Evolutionary conservation across 2,329 filamentous ascomycete species (phyloP).

Genomic region (Claviceps lovelessii): DNA sequence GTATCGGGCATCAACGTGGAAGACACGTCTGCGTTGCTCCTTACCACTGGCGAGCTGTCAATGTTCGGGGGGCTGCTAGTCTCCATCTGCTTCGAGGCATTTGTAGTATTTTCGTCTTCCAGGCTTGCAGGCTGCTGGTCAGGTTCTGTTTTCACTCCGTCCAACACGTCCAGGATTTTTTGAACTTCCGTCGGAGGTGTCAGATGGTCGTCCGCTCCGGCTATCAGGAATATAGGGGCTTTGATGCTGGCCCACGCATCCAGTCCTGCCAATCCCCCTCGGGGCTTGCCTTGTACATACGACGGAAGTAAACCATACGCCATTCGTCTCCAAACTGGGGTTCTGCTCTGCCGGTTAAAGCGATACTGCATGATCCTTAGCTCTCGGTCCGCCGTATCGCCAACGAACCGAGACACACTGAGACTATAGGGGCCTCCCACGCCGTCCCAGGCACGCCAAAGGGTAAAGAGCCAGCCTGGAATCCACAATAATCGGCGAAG

Average conservation of each 20-base stretch:
- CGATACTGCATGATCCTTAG: conserved; percentile 53
- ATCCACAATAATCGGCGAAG: conserved; percentile 48
- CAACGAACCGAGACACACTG: conserved; percentile 68
- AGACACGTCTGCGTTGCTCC: background rate
- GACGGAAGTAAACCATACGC: conserved; percentile 54
- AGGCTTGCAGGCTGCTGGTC: conserved; percentile 2
- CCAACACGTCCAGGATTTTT: conserved; percentile 42
- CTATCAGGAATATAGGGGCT: conserved; percentile 64
- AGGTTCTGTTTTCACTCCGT: conserved; percentile 14
- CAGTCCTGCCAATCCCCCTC: conserved; percentile 53
- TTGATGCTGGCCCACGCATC: conserved; percentile 59
- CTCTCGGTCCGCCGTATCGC: conserved; percentile 48
- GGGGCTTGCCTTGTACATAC: conserved; percentile 36
- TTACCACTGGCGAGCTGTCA: background rate
- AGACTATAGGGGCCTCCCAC: conserved; percentile 63
- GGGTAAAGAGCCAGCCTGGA: conserved; percentile 58
- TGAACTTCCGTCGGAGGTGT: conserved; percentile 58
- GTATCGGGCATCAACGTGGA: conserved; percentile 20
- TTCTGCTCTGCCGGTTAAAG: conserved; percentile 73
- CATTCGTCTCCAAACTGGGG: conserved; percentile 72
- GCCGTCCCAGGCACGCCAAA: conserved; percentile 66
- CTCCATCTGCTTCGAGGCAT: background rate
- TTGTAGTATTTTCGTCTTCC: background rate
- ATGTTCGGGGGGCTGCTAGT: background rate
- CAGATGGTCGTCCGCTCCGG: conserved; percentile 61